Evolutionary conservation across 2,329 filamentous ascomycete genomes (phyloP), one percentile per base, ranked within the genome.

Genomic region (Penicillium aurantiogriseum): DNA sequence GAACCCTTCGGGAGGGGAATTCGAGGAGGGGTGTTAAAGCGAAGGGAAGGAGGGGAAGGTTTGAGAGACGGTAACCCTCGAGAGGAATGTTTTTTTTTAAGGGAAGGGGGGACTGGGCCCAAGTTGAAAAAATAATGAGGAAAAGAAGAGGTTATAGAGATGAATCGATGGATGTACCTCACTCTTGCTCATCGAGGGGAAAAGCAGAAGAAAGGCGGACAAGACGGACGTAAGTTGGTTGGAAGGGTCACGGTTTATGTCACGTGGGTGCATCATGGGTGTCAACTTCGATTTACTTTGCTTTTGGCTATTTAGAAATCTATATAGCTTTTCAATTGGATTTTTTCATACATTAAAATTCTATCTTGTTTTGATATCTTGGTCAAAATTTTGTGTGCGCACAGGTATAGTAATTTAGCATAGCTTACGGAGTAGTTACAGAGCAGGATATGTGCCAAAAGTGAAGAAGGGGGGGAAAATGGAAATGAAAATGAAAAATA

Each of bases 201-300:
- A 62, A 67, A 65, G 64, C 63, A 67, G 57, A 59, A 64, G 63
- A 58, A 64, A 61, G 60, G 55, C 47, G 63, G 56, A 59, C 47
- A 65, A 61, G 56, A 39, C 42, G 59, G 54, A 57, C 46, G 35
- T 38, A 50, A 51, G 57, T 59, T 59, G 57, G 54, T 62, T 27
- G 54, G 50, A 65, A 61, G 60, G 70, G 69, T 70, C 64, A 69
- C 62, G 61, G 57, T 59, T 51, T 51, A 57, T 62, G 64, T 74
- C 71, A 74, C 71, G 71, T 73, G 71, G 65, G 64, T 69, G 68
- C 69, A 68, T 72, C 69, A 73, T 71, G 65, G 65, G 66, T 27
- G 53, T 33, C 49, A 5, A 39, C n/a, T 42, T 23, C 4, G 6
- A 21, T 47, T 38, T 29, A 47, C 15, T 53, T 38, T 13, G 6